A percentile compares a stretch with the other conserved stretches of the same genome.
Evolutionary conservation across 2,329 filamentous ascomycete species (phyloP).

Genomic region (Diaporthe sp.): DNA sequence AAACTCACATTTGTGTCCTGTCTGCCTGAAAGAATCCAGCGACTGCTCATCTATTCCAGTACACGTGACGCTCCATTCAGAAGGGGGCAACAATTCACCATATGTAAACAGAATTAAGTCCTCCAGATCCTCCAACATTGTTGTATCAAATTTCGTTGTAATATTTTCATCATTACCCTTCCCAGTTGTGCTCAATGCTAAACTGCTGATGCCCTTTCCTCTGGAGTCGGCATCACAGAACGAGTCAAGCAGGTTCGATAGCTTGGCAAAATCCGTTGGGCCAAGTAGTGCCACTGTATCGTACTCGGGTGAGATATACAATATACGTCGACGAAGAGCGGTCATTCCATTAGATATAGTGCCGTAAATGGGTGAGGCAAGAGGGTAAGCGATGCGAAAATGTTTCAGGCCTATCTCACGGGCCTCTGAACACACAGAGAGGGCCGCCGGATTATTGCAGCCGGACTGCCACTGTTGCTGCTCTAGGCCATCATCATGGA

Average conservation of each 20-base stretch:
- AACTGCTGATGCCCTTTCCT: constrained; percentile 43
- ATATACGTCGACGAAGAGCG: too few relatives aligned
- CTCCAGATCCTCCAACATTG: constrained; percentile 47
- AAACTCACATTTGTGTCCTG: constrained; percentile 35
- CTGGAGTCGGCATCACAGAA: constrained; percentile 45
- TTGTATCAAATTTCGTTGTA: constrained; percentile 44
- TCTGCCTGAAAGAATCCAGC: background rate
- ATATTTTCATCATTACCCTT: constrained; percentile 45
- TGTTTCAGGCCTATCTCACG: constrained; percentile 49
- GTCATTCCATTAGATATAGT: too few relatives aligned
- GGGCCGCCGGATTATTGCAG: constrained; percentile 51
- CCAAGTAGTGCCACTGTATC: constrained; percentile 53
- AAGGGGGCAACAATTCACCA: constrained; percentile 46
- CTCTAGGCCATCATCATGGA: constrained; percentile 36
- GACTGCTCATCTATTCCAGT: background rate
- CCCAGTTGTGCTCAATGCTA: constrained; percentile 48
- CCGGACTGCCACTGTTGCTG: constrained; percentile 50
- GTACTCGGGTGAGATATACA: constrained; percentile 50
- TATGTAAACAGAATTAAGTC: constrained; percentile 51
- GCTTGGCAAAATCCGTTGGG: constrained; percentile 43
- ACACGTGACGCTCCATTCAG: too few relatives aligned
- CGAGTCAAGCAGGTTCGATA: constrained; percentile 45
- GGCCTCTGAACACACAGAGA: constrained; percentile 52
- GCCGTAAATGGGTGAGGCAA: constrained; percentile 30
- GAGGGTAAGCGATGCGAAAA: constrained; percentile 50